Base-by-base conservation (phyloP, 306 rosid species). In the Carpinus fangiana region DNA sequence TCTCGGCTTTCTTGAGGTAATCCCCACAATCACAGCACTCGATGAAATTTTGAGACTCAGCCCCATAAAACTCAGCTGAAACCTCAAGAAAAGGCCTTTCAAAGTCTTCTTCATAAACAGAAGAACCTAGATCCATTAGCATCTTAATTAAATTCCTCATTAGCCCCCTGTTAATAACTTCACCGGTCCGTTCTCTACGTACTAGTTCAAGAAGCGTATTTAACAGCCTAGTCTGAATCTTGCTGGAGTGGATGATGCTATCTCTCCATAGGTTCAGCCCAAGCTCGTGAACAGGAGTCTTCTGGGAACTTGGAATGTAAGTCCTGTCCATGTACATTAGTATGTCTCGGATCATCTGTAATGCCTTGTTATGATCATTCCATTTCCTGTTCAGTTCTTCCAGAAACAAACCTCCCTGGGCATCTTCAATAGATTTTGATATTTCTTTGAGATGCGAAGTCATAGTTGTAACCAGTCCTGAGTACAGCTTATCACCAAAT, bases 311-410 rank as follows among this genome's bases (percentile, higher is more conserved):
- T 16, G 90, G 92, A 72, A 91, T 74, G 76, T 88, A 93, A 82
- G 98, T 94, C 80, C 98, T 92, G 78, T 94, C 98, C 98, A 94
- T 94, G 89, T 93, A 91, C 97, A 93, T 90, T 85, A 93, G 74
- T 81, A 93, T 87, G 85, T 90, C 97, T 67, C 93, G 80, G 68
- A 93, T 88, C 93, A 89, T 90, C 76, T 91, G 90, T 82, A 89
- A 79, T 47, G 98, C 89, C 85, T 91, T 88, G 84, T 87, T 88
- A 72, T 93, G 95, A 69, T 90, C 92, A 8, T 89, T 84, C 98
- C 98, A 93, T 75, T 87, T 90, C 81, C 88, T 89, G 81, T 90
- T 91, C 86, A 93, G 76, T 79, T 91, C 97, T 85, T 87, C 96
- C 67, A 93, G 86, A 87, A 93, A 88, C 80, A 86, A 80, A 55